Conservation (phyloP, 2,329 filamentous ascomycete genomes). For the Talaromyces sp. region DNA sequence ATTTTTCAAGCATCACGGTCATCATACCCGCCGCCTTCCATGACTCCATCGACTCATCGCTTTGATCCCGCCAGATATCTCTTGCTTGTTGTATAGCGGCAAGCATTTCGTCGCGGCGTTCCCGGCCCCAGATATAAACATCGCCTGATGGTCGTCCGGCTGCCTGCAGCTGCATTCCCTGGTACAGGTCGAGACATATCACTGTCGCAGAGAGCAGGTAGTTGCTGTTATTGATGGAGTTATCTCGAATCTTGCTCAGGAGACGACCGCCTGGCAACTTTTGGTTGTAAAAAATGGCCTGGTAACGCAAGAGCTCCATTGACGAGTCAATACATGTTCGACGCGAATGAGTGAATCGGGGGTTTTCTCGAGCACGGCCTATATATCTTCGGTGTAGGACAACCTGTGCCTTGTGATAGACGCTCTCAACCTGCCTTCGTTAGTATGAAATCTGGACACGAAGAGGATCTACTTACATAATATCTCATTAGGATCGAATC, state of each 20-base stretch:
- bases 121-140: slow-evolving; percentile 49
- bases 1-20: slow-evolving; percentile 79
- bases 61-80: slow-evolving; percentile 75
- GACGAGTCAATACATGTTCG: slow-evolving; percentile 83
- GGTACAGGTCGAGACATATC: slow-evolving; percentile 77
- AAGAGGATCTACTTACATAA: slow-evolving; percentile 46
- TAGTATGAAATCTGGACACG: slow-evolving; percentile 16
- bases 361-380: slow-evolving; percentile 71
- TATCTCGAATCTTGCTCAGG: slow-evolving; percentile 72
- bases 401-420: slow-evolving; percentile 86
- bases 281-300: slow-evolving; percentile 73
- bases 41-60: slow-evolving; percentile 80
- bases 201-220: slow-evolving; percentile 85
- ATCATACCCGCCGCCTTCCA: slow-evolving; percentile 81
- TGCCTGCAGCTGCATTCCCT: slow-evolving; percentile 43
- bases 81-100: slow-evolving; percentile 68
- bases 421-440: slow-evolving; percentile 61
- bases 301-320: slow-evolving; percentile 74
- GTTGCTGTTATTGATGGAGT: slow-evolving; percentile 76
- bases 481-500: slow-evolving; percentile 76
- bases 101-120: slow-evolving; percentile 69
- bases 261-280: slow-evolving; percentile 70
- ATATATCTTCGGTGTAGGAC: slow-evolving; percentile 87
- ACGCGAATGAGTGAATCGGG: slow-evolving; percentile 79
- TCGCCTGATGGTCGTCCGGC: slow-evolving; percentile 38